Percentiles rank a stretch among this genome's conserved stretches.
Conservation (phyloP, 306 rosid species). For the Rosa lucieae region DNA sequence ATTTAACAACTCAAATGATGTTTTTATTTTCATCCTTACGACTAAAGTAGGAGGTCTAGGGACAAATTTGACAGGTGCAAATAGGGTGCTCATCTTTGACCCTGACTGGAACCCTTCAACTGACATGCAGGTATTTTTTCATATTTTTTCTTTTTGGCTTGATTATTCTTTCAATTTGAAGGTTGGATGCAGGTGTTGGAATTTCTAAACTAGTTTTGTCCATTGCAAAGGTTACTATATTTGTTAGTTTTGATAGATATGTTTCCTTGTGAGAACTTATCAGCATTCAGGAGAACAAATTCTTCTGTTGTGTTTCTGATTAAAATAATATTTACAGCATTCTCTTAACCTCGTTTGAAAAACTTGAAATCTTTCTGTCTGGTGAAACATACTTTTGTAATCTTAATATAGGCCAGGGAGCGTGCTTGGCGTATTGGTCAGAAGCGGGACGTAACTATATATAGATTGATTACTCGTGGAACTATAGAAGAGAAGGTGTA, state of each 20-base stretch:
- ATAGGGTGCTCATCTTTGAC: slow-evolving; percentile 91
- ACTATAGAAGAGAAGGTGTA: slow-evolving; percentile 97
- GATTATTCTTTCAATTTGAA: background rate
- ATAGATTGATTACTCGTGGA: slow-evolving; percentile 93
- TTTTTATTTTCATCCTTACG: slow-evolving; percentile 85
- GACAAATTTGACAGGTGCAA: slow-evolving; percentile 90
- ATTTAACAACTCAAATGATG: slow-evolving; percentile 72
- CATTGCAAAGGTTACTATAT: slow-evolving; percentile 1
- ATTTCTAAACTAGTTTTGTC: slow-evolving; percentile 2
- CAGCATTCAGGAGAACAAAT: background rate
- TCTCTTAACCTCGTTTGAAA: background rate
- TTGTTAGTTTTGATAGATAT: background rate
- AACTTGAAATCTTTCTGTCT: slow-evolving; percentile 12
- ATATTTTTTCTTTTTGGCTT: background rate
- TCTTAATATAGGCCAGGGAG: slow-evolving; percentile 76
- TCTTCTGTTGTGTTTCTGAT: background rate
- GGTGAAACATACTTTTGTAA: slow-evolving; percentile 21
- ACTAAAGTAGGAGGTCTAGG: slow-evolving; percentile 99
- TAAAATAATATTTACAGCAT: background rate
- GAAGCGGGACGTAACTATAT: slow-evolving; percentile 86
- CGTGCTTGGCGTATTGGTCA: slow-evolving; percentile 99
- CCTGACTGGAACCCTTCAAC: slow-evolving; percentile 99
- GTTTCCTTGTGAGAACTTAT: background rate
- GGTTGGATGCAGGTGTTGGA: background rate
- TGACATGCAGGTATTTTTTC: slow-evolving; percentile 72